These are phyloP conservation scores for Gamsiella multidivaricata DNA, from an alignment of 192 early-diverging fungal species.

Conservation along the genomic window DNA sequence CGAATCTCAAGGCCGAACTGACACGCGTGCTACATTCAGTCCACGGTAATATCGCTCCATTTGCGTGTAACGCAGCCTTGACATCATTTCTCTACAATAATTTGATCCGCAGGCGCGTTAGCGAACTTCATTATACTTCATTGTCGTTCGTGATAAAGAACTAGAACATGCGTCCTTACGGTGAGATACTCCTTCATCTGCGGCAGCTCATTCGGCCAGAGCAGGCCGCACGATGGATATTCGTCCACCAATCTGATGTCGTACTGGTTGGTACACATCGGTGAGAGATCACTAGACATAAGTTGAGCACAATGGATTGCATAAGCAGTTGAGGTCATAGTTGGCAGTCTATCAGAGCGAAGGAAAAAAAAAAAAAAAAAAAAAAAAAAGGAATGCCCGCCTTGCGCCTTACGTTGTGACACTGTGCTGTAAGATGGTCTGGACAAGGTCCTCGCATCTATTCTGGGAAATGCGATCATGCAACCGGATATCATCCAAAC, in stretches of 20 bases:
- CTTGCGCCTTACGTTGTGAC: background rate
- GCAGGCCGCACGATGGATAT: constrained; percentile 60
- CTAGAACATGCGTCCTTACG: constrained; percentile 53
- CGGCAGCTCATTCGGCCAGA: constrained; percentile 66
- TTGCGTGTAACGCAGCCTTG: constrained; percentile 66
- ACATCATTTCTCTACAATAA: constrained; percentile 60
- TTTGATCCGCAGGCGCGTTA: background rate
- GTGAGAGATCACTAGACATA: constrained; percentile 8
- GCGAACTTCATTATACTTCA: too few relatives aligned
- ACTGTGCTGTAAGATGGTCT: constrained; percentile 9
- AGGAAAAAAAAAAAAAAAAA: too few relatives aligned
- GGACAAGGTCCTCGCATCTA: constrained; percentile 56
- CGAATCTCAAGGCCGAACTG: constrained; percentile 50
- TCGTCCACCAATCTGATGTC: constrained; percentile 63
- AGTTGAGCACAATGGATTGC: background rate
- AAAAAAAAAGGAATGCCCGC: too few relatives aligned
- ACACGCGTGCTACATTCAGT: constrained; percentile 72
- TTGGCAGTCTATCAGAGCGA: too few relatives aligned
- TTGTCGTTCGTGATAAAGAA: too few relatives aligned
- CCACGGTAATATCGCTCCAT: constrained; percentile 58
- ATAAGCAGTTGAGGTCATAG: too few relatives aligned
- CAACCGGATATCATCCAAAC: constrained; percentile 35
- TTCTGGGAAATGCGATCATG: constrained; percentile 39
- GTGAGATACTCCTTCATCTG: constrained; percentile 59
- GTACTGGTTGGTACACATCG: constrained; percentile 66